Conservation (phyloP, 208 protist genomes). For the Balamuthia mandrillaris region DNA sequence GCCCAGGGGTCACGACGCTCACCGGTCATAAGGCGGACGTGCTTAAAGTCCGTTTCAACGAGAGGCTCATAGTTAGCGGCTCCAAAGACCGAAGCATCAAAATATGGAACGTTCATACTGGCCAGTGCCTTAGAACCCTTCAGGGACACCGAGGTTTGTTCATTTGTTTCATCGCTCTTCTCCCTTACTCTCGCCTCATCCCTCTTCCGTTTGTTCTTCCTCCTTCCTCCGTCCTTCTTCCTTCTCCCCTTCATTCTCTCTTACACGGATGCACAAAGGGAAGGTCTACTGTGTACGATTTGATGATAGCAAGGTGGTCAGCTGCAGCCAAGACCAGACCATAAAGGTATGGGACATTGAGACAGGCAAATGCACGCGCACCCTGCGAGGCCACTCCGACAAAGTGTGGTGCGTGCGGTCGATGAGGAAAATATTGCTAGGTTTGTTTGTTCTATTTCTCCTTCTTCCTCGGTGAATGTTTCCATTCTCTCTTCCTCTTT, state of each 20-base stretch:
- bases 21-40: too few relatives aligned
- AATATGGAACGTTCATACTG: slow-evolving; percentile 1
- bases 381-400: neutral
- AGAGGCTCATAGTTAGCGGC: slow-evolving; percentile 32
- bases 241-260: too few relatives aligned
- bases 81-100: slow-evolving; percentile 33
- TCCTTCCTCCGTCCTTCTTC: too few relatives aligned
- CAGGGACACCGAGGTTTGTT: neutral
- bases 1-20: too few relatives aligned
- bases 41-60: too few relatives aligned
- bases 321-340: neutral
- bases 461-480: neutral
- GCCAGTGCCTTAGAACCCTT: slow-evolving; percentile 16
- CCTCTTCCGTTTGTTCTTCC: too few relatives aligned
- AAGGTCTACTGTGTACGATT: slow-evolving; percentile 13
- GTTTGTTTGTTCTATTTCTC: too few relatives aligned
- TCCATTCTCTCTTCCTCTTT: too few relatives aligned
- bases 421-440: too few relatives aligned
- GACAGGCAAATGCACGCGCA: neutral
- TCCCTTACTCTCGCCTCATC: neutral
- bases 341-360: slow-evolving; percentile 15
- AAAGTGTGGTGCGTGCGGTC: neutral
- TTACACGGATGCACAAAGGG: too few relatives aligned
- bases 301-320: slow-evolving; percentile 15
- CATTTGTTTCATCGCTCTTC: too few relatives aligned